These are phyloP conservation scores for Lipomyces mesembrius DNA, from an alignment of 805 yeast species.

Conservation along the genomic window DNA sequence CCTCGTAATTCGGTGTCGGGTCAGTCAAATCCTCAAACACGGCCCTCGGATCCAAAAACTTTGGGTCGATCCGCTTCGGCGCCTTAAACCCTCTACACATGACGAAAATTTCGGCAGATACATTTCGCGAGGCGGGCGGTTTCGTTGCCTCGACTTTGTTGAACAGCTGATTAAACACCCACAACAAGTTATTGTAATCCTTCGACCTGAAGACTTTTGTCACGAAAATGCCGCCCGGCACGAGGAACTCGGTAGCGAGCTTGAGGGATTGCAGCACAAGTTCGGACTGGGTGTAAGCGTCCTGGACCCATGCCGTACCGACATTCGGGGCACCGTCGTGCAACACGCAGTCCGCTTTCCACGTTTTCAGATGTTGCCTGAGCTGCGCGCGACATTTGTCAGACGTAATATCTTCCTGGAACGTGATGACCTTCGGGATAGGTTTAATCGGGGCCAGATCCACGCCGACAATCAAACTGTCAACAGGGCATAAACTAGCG, in stretches of 20 bases:
- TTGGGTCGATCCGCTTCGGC: conserved; percentile 92
- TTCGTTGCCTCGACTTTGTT: conserved; percentile 98
- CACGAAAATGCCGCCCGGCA: conserved; percentile 91
- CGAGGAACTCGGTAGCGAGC: conserved; percentile 89
- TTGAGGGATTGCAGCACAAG: conserved; percentile 90
- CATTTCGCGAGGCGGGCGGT: conserved; percentile 98
- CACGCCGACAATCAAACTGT: conserved; percentile 95
- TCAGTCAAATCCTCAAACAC: conserved; percentile 90
- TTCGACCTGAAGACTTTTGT: conserved; percentile 98
- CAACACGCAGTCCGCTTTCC: conserved; percentile 93
- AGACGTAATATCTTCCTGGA: conserved; percentile 96
- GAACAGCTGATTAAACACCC: conserved; percentile 96
- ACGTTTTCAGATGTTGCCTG: conserved; percentile 95
- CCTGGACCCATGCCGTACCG: conserved; percentile 99
- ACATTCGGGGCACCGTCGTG: conserved; percentile 99
- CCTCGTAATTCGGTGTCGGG: conserved; percentile 66
- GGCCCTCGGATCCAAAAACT: conserved; percentile 85
- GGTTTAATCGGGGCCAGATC: conserved; percentile 97
- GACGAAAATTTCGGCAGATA: conserved; percentile 97
- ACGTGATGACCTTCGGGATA: conserved; percentile 91
- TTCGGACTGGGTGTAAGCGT: conserved; percentile 97
- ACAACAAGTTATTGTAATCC: conserved; percentile 93
- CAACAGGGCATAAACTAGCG: conserved; percentile 82
- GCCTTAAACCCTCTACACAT: conserved; percentile 96
- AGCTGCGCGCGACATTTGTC: conserved; percentile 95